phyloP scores from a whole-genome alignment of 768 basidiomycete genomes.

The Trametes cinnabarina region DNA sequence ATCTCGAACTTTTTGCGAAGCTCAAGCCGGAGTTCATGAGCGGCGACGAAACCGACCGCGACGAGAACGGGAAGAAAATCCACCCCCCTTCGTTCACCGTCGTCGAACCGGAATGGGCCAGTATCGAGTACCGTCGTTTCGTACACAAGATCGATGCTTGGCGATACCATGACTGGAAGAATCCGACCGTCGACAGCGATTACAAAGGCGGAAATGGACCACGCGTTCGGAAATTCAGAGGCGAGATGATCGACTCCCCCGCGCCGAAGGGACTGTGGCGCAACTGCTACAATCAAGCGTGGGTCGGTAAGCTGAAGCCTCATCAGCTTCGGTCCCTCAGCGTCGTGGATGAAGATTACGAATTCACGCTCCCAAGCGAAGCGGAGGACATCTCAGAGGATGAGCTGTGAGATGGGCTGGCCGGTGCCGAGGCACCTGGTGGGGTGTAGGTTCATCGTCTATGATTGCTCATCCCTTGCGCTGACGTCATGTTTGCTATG shows the following conservation, averaged over 20 bases:
- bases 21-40: not conserved
- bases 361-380: not conserved
- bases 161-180: not conserved
- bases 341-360: not conserved
- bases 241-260: not conserved
- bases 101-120: not conserved
- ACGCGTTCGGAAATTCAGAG: not conserved
- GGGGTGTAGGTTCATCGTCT: no score
- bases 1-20: not conserved
- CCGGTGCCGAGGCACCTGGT: no score
- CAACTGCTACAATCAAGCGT: not conserved
- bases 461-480: no score
- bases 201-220: not conserved
- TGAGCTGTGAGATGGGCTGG: not conserved
- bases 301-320: not conserved
- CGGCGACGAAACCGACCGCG: not conserved
- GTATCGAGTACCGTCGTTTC: not conserved
- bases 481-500: no score
- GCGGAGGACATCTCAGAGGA: not conserved
- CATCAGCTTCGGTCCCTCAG: not conserved
- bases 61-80: not conserved
- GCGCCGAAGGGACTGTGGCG: slow-evolving; percentile 7
- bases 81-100: not conserved
- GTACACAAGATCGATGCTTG: not conserved
- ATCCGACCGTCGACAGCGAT: not conserved